Evolutionary conservation across 1,284 basidiomycete genomes (phyloP), one percentile per base, ranked within the genome.

Genomic region (Puccinia horiana): DNA sequence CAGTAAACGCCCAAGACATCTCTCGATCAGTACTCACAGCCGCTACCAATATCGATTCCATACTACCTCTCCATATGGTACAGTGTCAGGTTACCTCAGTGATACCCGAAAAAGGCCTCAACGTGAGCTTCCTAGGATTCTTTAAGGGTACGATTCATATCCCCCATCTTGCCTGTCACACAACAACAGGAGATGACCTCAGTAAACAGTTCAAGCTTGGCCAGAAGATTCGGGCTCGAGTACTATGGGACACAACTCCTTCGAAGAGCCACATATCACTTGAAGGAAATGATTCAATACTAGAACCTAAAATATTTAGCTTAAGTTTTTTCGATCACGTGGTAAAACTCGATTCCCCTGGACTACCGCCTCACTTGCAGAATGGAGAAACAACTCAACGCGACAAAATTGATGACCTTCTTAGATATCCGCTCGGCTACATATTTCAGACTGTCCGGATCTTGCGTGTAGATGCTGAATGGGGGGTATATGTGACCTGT

Each of bases 141-240:
- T 98, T 96, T 87, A 92, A 95, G 74, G 96, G 94, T 42, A 96
- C 95, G 0, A 90, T 95, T 75, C 95, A 98, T 86, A 88, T 91
- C 63, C 91, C 92, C 83, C 56, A 76, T 35, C 40, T 76, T 18
- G 37, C 26, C 26, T 56, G 35, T 47, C 49, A 56, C 11, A 29
- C 49, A 74, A 56, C 72, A 52, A 40, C 47, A 11, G 87, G 89
- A 8, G 82, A 80, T 42, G 87, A 88, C 78, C 84, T 88, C 29
- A 89, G 90, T 58, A 89, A 90, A 75, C 87, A 88, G 52, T 92
- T 90, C 88, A 94, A 93, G 86, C 86, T 93, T 72, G 95, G 95
- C 18, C 91, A 94, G 87, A 97, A 94, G 88, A 88, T 98, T 85
- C 94, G 93, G 85, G 93, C 93, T 0, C 90, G 97, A 84, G 90